phyloP scores from a whole-genome alignment of 768 basidiomycete species.

The Floccularia luteovirens region DNA sequence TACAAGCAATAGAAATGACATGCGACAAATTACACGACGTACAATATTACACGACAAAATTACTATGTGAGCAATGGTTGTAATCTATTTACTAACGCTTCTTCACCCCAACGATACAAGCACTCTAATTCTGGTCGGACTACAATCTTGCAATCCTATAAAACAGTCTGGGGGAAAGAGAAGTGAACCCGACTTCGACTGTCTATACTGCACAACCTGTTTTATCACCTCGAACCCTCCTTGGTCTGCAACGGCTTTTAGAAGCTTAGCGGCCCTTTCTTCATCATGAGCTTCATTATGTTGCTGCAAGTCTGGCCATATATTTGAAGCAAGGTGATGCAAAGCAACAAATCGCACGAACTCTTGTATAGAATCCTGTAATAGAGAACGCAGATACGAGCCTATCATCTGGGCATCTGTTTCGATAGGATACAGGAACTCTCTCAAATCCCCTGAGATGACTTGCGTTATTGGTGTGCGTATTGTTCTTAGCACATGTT shows the following conservation, averaged over 20 bases:
- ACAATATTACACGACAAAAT: not conserved
- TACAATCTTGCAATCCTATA: conserved; percentile 16
- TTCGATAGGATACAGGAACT: conserved; percentile 72
- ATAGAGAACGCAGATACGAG: conserved; percentile 54
- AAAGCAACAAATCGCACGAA: conserved; percentile 64
- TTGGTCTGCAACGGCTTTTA: conserved; percentile 44
- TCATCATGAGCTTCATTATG: conserved; percentile 13
- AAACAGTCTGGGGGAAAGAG: conserved; percentile 48
- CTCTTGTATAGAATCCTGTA: conserved; percentile 35
- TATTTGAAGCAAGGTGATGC: conserved; percentile 70
- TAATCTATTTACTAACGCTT: conserved; percentile 7
- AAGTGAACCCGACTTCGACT: conserved; percentile 25
- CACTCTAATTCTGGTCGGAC: conserved; percentile 13
- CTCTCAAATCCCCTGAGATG: conserved; percentile 42
- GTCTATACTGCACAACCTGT: conserved; percentile 54
- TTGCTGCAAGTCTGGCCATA: conserved; percentile 59
- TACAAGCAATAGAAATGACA: no score
- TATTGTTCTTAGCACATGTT: conserved; percentile 56
- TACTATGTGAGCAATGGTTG: conserved; percentile 2
- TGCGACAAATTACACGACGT: not conserved
- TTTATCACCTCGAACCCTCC: conserved; percentile 37
- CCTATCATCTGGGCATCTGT: conserved; percentile 50
- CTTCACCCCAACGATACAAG: conserved; percentile 14
- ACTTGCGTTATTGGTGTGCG: conserved; percentile 42
- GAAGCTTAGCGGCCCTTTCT: conserved; percentile 34